Base-by-base conservation (phyloP, 2,329 filamentous ascomycete genomes). In the Ophiostoma sp. region DNA sequence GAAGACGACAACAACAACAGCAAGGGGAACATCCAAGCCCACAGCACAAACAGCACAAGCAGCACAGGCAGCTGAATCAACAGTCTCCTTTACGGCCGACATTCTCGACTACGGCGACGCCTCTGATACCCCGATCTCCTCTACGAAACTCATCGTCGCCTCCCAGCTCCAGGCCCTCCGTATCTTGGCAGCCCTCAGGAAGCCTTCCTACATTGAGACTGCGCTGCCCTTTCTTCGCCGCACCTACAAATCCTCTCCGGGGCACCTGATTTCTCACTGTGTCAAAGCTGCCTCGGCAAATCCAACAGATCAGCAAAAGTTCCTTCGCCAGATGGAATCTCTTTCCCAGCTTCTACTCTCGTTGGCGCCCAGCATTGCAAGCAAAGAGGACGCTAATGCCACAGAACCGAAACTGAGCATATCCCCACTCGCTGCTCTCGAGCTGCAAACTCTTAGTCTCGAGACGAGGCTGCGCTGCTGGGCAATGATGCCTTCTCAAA, bases 151-250 rank as follows among this genome's bases (percentile, higher is more conserved):
- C 4, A 77, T 89, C n/a, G 83, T 88, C 49, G 83, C 82, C 5
- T 84, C 87, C 38, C 90, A 93, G 73, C 79, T 86, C 18, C 86
- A 90, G 69, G 81, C 85, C 0, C 78, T 93, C 49, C 85, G 87
- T 64, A 79, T 92, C 49, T 80, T 93, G 60, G 81, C 85, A 0
- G 81, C 83, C 44, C 79, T 83, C 7, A 87, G 85, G 72, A 89
- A 87, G 72, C 82, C 88, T 0, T 77, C 82, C 1, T 79, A 84
- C 42, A 82, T 89, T 45, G 87, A 90, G 73, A 81, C 83, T 2
- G 79, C 83, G 0, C 75, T 89, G 9, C 81, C 83, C 0, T 79
- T 85, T 67, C 78, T 93, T 4, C 78, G 80, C n/a, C 78, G 83
- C 11, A 79, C 79, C 1, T 81, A 83, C 62, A 73, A 78, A 2